Conservation (phyloP, 805 yeast genomes). For the Starmerella davenportii region DNA sequence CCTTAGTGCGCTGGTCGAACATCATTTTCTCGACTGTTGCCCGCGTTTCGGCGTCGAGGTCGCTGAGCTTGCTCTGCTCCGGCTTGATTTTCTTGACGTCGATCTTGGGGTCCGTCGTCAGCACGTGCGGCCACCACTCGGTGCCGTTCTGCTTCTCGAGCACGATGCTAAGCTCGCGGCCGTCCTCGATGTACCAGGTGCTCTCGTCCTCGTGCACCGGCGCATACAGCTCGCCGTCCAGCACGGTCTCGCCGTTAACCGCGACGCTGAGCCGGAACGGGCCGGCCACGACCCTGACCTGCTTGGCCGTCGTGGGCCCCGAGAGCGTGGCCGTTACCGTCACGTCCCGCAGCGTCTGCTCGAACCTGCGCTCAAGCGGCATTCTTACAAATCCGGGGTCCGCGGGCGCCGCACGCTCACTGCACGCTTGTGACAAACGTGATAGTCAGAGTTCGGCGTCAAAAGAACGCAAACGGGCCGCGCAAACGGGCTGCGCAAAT, state of each 20-base stretch:
- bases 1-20: slow-evolving; percentile 30
- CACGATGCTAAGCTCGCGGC: slow-evolving; percentile 22
- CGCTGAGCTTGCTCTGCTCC: slow-evolving; percentile 26
- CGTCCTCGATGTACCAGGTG: slow-evolving; percentile 29
- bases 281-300: slow-evolving; percentile 9
- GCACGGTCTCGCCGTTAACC: slow-evolving; percentile 12
- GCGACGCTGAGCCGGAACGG: neutral
- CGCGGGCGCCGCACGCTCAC: too few species aligned
- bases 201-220: slow-evolving; percentile 22
- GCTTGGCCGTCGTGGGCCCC: slow-evolving; percentile 23
- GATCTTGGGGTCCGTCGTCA: slow-evolving; percentile 26
- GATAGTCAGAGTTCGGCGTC: too few species aligned
- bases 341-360: slow-evolving; percentile 29
- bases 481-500: too few species aligned
- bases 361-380: slow-evolving; percentile 15
- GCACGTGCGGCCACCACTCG: slow-evolving; percentile 34
- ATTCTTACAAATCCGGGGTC: too few species aligned
- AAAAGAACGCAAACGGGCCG: too few species aligned
- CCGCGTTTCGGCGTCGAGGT: slow-evolving; percentile 28
- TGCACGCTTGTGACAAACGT: too few species aligned
- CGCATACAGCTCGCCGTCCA: slow-evolving; percentile 25
- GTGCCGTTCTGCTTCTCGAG: slow-evolving; percentile 24
- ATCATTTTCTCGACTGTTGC: slow-evolving; percentile 32
- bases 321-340: slow-evolving; percentile 23
- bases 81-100: slow-evolving; percentile 28